A percentile compares a stretch with the other conserved stretches of the same genome.
Evolutionary conservation across 2,329 filamentous ascomycete genomes (phyloP).

Genomic region (Mycosphaerella sp.): DNA sequence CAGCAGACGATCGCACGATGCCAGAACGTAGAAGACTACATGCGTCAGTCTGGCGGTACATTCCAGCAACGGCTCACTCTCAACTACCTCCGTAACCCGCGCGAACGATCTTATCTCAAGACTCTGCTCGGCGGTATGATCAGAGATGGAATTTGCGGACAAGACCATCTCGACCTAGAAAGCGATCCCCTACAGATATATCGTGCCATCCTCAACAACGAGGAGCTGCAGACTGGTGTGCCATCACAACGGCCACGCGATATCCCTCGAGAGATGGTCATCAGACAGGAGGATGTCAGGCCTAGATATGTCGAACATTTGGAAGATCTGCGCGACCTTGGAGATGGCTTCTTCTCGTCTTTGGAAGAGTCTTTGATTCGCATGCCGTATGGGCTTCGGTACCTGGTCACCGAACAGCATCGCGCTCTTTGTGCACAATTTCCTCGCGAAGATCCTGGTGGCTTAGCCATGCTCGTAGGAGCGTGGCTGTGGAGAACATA

Average conservation of each 20-base stretch:
- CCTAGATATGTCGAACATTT: constrained; percentile 90
- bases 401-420: constrained; percentile 79
- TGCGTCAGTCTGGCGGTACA: constrained; percentile 66
- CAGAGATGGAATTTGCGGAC: constrained; percentile 86
- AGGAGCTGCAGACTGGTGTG: constrained; percentile 85
- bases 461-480: constrained; percentile 74
- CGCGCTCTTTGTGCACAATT: constrained; percentile 71
- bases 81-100: constrained; percentile 84
- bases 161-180: constrained; percentile 83
- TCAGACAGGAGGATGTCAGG: constrained; percentile 87
- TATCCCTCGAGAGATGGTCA: constrained; percentile 86
- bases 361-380: constrained; percentile 77
- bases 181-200: constrained; percentile 98
- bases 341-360: constrained; percentile 77
- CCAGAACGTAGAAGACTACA: constrained; percentile 69
- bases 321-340: constrained; percentile 88
- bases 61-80: constrained; percentile 85
- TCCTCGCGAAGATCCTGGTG: constrained; percentile 67
- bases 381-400: constrained; percentile 90
- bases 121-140: constrained; percentile 80
- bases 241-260: constrained; percentile 75
- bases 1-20: constrained; percentile 77
- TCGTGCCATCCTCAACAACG: constrained; percentile 89
- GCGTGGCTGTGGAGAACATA: constrained; percentile 95
- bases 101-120: constrained; percentile 85